Evolutionary conservation across 441 rosid genomes (phyloP).

Genomic region (Macaranga tanarius): DNA sequence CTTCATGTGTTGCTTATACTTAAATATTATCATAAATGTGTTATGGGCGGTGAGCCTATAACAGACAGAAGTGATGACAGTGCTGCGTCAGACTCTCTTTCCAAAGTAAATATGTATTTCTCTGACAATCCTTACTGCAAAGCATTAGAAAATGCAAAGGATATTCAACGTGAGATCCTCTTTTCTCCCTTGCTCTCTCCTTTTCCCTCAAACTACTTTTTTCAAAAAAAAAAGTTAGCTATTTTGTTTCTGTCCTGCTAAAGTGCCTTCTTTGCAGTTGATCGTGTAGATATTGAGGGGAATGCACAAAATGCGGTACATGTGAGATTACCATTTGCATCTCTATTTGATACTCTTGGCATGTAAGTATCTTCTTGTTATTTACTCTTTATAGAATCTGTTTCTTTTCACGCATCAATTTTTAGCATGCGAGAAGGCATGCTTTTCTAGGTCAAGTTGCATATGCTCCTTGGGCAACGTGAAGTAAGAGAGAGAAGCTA

Average conservation of each 20-base stretch:
- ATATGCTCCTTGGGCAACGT: too few relatives aligned
- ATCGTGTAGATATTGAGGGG: slow-evolving; percentile 82
- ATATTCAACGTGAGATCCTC: slow-evolving; percentile 73
- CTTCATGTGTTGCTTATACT: slow-evolving; percentile 85
- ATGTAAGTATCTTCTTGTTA: slow-evolving; percentile 50
- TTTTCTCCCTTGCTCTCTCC: slow-evolving; percentile 16
- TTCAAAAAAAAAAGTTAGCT: not conserved
- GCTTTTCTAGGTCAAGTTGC: too few relatives aligned
- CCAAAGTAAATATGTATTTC: slow-evolving; percentile 53
- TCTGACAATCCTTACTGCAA: slow-evolving; percentile 84
- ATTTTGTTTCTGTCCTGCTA: slow-evolving; percentile 13
- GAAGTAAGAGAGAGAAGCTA: too few relatives aligned
- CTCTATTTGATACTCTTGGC: slow-evolving; percentile 92
- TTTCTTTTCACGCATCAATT: not conserved
- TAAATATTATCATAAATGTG: slow-evolving; percentile 75
- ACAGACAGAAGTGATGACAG: slow-evolving; percentile 64
- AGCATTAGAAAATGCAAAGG: slow-evolving; percentile 85
- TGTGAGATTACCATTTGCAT: slow-evolving; percentile 86
- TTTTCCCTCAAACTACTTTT: not conserved
- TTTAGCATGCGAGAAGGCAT: not conserved
- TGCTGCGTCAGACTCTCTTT: slow-evolving; percentile 58
- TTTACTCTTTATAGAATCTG: not conserved
- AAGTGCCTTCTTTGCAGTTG: slow-evolving; percentile 56
- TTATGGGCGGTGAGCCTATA: slow-evolving; percentile 50
- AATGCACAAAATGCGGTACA: slow-evolving; percentile 54